Evolutionary conservation across 805 yeast species (phyloP).

Genomic region (Saccharomyces cerevisiae): DNA sequence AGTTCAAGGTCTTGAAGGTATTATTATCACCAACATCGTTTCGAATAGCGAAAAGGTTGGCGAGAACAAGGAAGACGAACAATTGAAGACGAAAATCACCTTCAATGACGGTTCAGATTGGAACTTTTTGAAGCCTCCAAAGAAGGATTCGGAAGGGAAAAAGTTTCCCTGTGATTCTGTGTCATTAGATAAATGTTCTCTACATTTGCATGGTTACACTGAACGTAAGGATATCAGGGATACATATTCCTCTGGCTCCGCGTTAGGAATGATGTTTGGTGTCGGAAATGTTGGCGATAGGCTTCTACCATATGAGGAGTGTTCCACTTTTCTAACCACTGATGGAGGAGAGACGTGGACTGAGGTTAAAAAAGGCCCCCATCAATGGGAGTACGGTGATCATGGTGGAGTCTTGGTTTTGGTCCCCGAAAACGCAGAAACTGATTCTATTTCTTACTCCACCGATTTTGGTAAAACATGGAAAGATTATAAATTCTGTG

Average conservation of each 20-base stretch:
- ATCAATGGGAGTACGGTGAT: constrained; percentile 95
- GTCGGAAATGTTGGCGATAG: constrained; percentile 79
- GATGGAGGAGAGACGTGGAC: constrained; percentile 97
- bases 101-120: no score
- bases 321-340: constrained; percentile 67
- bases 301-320: constrained; percentile 41
- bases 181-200: constrained; percentile 57
- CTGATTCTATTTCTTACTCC: no score
- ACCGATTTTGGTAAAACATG: no score
- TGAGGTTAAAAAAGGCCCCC: constrained; percentile 57
- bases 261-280: constrained; percentile 82
- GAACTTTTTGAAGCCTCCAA: no score
- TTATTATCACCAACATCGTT: constrained; percentile 66
- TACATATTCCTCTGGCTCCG: no score
- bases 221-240: constrained; percentile 76
- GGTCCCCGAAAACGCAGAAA: constrained; percentile 49
- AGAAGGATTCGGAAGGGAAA: no score
- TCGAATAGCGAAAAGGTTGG: constrained; percentile 39
- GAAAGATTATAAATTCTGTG: no score
- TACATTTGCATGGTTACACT: constrained; percentile 84
- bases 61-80: constrained; percentile 37
- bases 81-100: no score
- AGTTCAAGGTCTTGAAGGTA: constrained; percentile 77
- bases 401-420: constrained; percentile 80
- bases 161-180: constrained; percentile 45